phyloP scores from a whole-genome alignment of 768 basidiomycete species.

The Symmetrospora coprosmae region DNA sequence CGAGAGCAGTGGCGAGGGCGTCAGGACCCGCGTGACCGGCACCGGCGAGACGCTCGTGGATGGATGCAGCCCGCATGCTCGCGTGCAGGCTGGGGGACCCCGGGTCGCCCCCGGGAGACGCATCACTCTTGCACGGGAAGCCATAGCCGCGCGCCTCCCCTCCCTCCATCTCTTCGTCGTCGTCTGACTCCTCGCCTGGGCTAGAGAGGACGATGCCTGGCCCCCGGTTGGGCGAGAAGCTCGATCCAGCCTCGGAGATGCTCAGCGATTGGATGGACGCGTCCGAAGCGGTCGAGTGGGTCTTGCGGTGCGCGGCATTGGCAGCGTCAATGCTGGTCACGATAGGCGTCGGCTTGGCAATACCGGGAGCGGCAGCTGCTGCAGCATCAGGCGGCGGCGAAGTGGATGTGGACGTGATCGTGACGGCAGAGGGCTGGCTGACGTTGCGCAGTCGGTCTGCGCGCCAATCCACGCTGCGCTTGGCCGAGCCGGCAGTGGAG shows the following conservation, averaged over 20 bases:
- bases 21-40: not conserved
- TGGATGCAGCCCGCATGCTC: not conserved
- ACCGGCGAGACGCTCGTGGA: not conserved
- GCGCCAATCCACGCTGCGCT: no score
- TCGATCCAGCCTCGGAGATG: slow-evolving; percentile 14
- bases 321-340: not conserved
- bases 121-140: no score
- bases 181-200: slow-evolving; percentile 3
- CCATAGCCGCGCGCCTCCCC: no score
- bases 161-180: slow-evolving; percentile 13
- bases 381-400: not conserved
- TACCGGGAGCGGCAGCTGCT: not conserved
- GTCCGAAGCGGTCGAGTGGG: not conserved
- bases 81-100: not conserved
- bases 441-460: no score
- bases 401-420: not conserved
- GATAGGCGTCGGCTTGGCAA: not conserved
- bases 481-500: no score
- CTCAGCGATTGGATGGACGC: slow-evolving; percentile 13
- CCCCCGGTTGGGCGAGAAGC: slow-evolving; percentile 8
- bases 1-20: not conserved
- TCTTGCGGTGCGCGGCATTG: slow-evolving; percentile 1
- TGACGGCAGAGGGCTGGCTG: not conserved
- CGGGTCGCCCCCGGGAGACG: not conserved
- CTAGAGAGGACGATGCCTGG: slow-evolving; percentile 13